phyloP scores from a whole-genome alignment of 169 alveolate genomes.

The Plasmodium berghei region DNA sequence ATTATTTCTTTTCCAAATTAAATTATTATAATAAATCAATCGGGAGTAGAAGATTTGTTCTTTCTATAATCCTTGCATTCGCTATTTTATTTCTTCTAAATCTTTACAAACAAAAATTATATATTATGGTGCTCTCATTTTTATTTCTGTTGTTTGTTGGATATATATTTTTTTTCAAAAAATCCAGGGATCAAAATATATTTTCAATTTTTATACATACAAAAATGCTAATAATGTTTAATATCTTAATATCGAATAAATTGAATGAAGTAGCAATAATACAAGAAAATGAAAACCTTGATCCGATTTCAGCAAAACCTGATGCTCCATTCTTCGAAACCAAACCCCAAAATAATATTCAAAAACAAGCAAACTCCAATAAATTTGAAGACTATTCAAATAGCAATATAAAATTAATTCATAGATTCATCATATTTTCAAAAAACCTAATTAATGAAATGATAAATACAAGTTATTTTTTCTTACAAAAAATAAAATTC shows the following conservation, averaged over 20 bases:
- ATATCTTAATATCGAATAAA: background rate
- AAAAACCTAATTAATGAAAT: too few species aligned
- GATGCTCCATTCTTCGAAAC: too few species aligned
- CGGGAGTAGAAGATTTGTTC: background rate
- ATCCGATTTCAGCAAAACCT: too few species aligned
- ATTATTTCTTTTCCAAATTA: conserved; percentile 39
- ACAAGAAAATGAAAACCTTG: background rate
- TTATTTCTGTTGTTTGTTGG: conserved; percentile 11
- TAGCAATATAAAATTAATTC: too few species aligned
- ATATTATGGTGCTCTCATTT: conserved; percentile 6
- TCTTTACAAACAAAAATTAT: conserved; percentile 11
- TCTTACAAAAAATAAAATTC: background rate
- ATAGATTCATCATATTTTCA: too few species aligned
- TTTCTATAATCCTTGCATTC: background rate
- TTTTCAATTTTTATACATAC: conserved; percentile 13
- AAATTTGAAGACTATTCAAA: background rate
- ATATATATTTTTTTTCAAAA: conserved; percentile 11
- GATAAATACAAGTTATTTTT: background rate
- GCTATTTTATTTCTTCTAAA: conserved; percentile 11
- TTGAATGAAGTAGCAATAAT: background rate
- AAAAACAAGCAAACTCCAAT: too few species aligned
- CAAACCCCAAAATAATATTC: too few species aligned
- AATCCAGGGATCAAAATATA: conserved; percentile 25
- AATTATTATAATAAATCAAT: conserved; percentile 43
- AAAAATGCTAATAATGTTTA: conserved; percentile 9